phyloP scores from a whole-genome alignment of 2,329 filamentous ascomycete species.

The Aspergillus spinulosporus region DNA sequence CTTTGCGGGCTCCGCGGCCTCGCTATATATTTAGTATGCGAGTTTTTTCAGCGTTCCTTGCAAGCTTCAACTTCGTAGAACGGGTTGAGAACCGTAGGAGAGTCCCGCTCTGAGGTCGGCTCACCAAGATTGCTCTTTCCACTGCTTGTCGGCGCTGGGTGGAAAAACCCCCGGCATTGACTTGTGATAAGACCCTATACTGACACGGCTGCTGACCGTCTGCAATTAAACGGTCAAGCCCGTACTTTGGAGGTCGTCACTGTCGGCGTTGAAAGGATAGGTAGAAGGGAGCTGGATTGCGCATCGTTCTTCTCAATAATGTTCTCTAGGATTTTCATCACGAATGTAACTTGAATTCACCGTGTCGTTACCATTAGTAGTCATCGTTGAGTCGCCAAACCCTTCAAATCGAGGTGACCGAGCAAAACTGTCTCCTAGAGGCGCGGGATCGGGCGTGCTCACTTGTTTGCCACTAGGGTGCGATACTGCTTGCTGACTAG shows the following conservation, averaged over 20 bases:
- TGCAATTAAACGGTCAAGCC: constrained; percentile 18
- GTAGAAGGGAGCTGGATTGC: constrained; percentile 10
- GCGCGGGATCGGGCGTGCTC: neutral
- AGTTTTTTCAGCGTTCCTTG: constrained; percentile 17
- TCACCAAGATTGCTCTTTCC: constrained; percentile 3
- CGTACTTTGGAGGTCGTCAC: constrained; percentile 1
- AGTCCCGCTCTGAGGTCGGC: constrained; percentile 3
- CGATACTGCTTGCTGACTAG: neutral
- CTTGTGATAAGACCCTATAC: constrained; percentile 11
- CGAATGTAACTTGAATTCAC: constrained; percentile 1
- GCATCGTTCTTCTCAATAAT: neutral
- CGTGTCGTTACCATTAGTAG: neutral
- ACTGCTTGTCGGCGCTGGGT: constrained; percentile 12
- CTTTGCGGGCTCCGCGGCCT: constrained; percentile 6
- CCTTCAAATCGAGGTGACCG: constrained; percentile 25
- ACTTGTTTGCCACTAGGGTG: neutral
- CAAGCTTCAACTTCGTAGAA: constrained; percentile 32
- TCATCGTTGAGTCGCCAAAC: constrained; percentile 15
- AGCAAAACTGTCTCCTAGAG: constrained; percentile 17
- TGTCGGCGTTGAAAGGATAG: constrained; percentile 11
- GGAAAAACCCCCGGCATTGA: constrained; percentile 12
- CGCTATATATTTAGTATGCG: constrained; percentile 7
- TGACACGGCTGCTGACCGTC: constrained; percentile 19
- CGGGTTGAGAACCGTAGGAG: constrained; percentile 29
- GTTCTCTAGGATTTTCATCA: constrained; percentile 6